phyloP scores from a whole-genome alignment of 2,329 filamentous ascomycete genomes.

The Chaetomium sp. region DNA sequence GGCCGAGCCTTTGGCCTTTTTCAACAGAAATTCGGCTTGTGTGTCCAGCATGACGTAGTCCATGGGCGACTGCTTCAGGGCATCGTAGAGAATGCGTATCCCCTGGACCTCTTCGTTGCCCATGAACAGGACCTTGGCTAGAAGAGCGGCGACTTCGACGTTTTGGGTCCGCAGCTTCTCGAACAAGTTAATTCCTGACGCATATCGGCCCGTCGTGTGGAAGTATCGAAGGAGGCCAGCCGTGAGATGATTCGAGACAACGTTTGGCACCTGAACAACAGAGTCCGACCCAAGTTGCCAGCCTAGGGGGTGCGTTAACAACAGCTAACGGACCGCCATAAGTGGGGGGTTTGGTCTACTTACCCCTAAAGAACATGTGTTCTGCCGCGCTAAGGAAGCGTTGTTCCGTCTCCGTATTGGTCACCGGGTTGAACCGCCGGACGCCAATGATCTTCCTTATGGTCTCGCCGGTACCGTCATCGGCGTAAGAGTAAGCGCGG shows the following conservation, averaged over 20 bases:
- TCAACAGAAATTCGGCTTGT: constrained; percentile 84
- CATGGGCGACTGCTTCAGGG: constrained; percentile 88
- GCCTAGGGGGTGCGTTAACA: constrained; percentile 42
- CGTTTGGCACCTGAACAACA: constrained; percentile 93
- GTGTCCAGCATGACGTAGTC: constrained; percentile 95
- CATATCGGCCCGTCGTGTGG: constrained; percentile 85
- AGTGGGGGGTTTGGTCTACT: constrained; percentile 60
- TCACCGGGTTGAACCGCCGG: constrained; percentile 92
- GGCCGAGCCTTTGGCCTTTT: constrained; percentile 61
- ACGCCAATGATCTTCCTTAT: constrained; percentile 98
- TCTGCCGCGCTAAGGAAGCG: constrained; percentile 92
- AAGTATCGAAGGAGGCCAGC: constrained; percentile 93
- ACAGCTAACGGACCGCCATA: too few species aligned
- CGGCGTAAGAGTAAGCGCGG: constrained; percentile 91
- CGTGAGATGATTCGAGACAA: constrained; percentile 92
- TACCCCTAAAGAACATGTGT: constrained; percentile 88
- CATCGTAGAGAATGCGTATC: constrained; percentile 78
- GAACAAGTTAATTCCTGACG: constrained; percentile 95
- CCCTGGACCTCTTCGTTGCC: constrained; percentile 97
- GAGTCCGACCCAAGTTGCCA: constrained; percentile 96
- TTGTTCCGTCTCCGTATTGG: constrained; percentile 96
- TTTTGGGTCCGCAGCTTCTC: constrained; percentile 90
- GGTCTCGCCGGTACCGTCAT: constrained; percentile 87
- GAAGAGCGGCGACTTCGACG: constrained; percentile 85
- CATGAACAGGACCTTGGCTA: constrained; percentile 87